Conservation (phyloP, 371 early-diverging fungal species). For the Mucor plumbeus region DNA sequence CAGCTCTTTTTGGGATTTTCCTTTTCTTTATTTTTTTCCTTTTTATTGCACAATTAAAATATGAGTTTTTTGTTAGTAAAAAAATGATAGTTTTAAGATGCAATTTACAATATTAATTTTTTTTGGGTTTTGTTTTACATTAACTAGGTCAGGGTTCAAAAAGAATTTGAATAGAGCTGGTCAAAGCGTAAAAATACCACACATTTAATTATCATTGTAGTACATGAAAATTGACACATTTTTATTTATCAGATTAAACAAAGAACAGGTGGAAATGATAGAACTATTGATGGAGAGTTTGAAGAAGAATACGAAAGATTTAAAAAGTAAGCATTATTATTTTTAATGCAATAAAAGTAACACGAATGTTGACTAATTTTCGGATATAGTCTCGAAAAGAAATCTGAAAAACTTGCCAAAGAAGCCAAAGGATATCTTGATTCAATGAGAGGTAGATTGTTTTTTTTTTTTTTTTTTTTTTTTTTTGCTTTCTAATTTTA, state of each 20-base stretch:
- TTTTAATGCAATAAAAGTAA: neutral
- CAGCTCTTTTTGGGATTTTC: neutral
- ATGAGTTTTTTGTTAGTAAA: slow-evolving; percentile 54
- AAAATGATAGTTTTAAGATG: neutral
- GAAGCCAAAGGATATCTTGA: slow-evolving; percentile 95
- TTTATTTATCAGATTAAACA: slow-evolving; percentile 62
- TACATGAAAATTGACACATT: neutral
- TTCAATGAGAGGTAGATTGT: slow-evolving; percentile 71
- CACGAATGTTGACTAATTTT: neutral
- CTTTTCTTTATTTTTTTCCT: neutral
- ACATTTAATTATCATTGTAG: neutral
- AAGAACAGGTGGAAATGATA: slow-evolving; percentile 72
- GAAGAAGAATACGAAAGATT: slow-evolving; percentile 87
- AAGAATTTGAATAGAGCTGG: slow-evolving; percentile 87
- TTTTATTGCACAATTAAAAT: neutral
- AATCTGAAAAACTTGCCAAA: slow-evolving; percentile 84
- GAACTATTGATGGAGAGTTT: slow-evolving; percentile 85
- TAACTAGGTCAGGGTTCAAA: slow-evolving; percentile 77
- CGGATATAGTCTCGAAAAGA: slow-evolving; percentile 77
- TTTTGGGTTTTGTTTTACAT: neutral
- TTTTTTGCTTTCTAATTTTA: too few species aligned
- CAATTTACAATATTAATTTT: neutral
- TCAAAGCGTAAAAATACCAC: slow-evolving; percentile 59
- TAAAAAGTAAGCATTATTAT: slow-evolving; percentile 59
- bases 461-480: too few species aligned